phyloP scores from a whole-genome alignment of 345 rosid genomes.

The Citropsis articulata region DNA sequence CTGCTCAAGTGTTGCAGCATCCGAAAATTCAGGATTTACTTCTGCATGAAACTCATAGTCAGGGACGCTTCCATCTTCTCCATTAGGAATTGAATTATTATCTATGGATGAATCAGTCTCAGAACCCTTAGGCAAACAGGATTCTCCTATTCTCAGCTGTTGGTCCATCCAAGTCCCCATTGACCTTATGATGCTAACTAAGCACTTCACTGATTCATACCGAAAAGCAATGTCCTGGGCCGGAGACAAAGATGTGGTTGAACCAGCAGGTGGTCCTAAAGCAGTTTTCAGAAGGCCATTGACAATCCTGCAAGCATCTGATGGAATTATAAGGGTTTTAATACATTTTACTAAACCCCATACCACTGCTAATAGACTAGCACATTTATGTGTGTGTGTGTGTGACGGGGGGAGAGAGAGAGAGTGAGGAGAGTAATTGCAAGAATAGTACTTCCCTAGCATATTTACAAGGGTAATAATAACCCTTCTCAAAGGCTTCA shows the following conservation, averaged over 20 bases:
- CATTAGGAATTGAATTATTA: slow-evolving; percentile 40
- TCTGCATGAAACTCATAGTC: slow-evolving; percentile 76
- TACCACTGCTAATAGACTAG: not conserved
- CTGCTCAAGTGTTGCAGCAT: slow-evolving; percentile 84
- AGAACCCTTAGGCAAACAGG: slow-evolving; percentile 46
- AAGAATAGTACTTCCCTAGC: too few relatives aligned
- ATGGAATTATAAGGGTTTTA: slow-evolving; percentile 88
- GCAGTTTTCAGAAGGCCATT: slow-evolving; percentile 96
- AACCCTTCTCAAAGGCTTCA: too few relatives aligned
- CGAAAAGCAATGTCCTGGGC: slow-evolving; percentile 86
- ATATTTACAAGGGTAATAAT: too few relatives aligned
- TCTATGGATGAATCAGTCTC: slow-evolving; percentile 55
- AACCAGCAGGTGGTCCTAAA: slow-evolving; percentile 91
- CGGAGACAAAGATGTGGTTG: slow-evolving; percentile 72
- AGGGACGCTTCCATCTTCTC: slow-evolving; percentile 55
- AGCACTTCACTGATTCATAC: slow-evolving; percentile 94
- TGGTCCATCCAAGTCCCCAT: slow-evolving; percentile 97
- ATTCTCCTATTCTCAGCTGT: slow-evolving; percentile 63
- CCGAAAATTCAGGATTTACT: slow-evolving; percentile 62
- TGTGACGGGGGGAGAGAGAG: not conserved
- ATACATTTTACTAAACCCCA: slow-evolving; percentile 38
- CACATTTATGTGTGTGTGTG: not conserved
- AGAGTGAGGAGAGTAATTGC: too few relatives aligned
- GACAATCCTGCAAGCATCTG: slow-evolving; percentile 98
- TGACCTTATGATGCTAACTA: slow-evolving; percentile 77